A percentile compares a stretch with the other conserved stretches of the same genome.
phyloP scores from a whole-genome alignment of 495 filamentous ascomycete genomes.

The Podospora conica region DNA sequence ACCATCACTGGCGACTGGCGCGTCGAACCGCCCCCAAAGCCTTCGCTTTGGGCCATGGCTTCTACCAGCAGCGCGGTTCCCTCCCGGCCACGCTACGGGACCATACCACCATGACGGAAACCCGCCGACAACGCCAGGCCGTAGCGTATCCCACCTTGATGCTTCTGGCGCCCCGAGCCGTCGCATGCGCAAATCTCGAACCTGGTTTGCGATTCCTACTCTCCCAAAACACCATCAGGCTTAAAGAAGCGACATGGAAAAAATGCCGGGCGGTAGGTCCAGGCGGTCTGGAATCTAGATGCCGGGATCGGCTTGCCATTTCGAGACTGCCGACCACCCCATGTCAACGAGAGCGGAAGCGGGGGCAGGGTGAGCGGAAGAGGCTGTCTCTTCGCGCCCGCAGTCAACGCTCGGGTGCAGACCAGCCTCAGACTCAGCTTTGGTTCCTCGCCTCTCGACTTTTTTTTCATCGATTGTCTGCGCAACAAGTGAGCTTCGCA shows the following conservation, averaged over 20 bases:
- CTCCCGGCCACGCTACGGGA: not conserved
- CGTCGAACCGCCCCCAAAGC: slow-evolving; percentile 5
- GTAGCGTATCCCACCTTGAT: not conserved
- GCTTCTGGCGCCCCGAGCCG: not conserved
- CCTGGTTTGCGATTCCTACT: not conserved
- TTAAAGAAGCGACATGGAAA: slow-evolving; percentile 14
- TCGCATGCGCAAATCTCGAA: not conserved
- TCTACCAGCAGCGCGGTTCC: not conserved
- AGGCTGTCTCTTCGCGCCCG: slow-evolving; percentile 9
- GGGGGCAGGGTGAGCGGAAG: slow-evolving; percentile 4
- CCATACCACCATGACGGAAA: not conserved
- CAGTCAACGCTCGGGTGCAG: not conserved
- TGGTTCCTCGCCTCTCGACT: not conserved
- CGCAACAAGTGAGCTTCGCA: not conserved
- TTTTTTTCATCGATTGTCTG: not conserved
- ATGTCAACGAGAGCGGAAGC: slow-evolving; percentile 3
- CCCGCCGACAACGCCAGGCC: not conserved
- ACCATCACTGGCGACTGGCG: not conserved
- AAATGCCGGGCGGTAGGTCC: slow-evolving; percentile 6
- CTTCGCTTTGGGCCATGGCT: slow-evolving; percentile 3
- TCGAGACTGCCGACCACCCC: slow-evolving; percentile 15
- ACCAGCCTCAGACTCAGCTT: not conserved
- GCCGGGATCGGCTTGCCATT: slow-evolving; percentile 16
- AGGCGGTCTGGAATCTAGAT: slow-evolving; percentile 4
- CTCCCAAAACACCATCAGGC: not conserved